These are phyloP conservation scores for Elsinoe fawcettii DNA, from an alignment of 2,329 filamentous ascomycete species.

Conservation along the genomic window DNA sequence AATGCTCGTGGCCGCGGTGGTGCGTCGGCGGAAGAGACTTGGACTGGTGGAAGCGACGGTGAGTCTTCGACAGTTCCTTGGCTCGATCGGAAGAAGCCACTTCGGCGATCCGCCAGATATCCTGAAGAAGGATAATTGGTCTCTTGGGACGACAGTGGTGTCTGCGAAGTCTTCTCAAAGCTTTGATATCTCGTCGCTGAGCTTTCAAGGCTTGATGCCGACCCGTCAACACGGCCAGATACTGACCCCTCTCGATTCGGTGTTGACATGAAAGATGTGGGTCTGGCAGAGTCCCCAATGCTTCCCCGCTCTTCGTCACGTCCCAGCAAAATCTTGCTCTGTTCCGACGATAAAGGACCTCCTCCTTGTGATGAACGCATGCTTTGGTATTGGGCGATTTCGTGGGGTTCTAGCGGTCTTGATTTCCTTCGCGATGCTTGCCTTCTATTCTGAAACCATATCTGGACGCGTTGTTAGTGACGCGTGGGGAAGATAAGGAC, in stretches of 20 bases:
- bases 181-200: background rate
- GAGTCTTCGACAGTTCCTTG: conserved; percentile 2
- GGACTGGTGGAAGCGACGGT: background rate
- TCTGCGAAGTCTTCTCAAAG: conserved; percentile 6
- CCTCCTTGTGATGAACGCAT: conserved; percentile 20
- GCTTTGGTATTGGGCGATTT: conserved; percentile 47
- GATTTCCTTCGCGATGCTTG: conserved; percentile 90
- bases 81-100: conserved; percentile 10
- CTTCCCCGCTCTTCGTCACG: conserved; percentile 7
- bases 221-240: background rate
- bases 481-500: background rate
- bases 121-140: background rate
- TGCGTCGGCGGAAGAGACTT: conserved; percentile 2
- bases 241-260: background rate
- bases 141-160: conserved; percentile 7
- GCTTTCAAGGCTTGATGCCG: background rate
- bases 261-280: conserved; percentile 5
- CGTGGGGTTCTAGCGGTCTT: conserved; percentile 69
- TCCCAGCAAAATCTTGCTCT: background rate
- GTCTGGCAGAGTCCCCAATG: background rate
- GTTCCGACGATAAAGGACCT: conserved; percentile 1
- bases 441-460: conserved; percentile 94
- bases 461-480: conserved; percentile 46
- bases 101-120: conserved; percentile 16
- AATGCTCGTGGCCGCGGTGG: conserved; percentile 14